A percentile compares a stretch with the other conserved stretches of the same genome.
Evolutionary conservation across 495 filamentous ascomycete genomes (phyloP).

Genomic region (Trichoderma gamsii): DNA sequence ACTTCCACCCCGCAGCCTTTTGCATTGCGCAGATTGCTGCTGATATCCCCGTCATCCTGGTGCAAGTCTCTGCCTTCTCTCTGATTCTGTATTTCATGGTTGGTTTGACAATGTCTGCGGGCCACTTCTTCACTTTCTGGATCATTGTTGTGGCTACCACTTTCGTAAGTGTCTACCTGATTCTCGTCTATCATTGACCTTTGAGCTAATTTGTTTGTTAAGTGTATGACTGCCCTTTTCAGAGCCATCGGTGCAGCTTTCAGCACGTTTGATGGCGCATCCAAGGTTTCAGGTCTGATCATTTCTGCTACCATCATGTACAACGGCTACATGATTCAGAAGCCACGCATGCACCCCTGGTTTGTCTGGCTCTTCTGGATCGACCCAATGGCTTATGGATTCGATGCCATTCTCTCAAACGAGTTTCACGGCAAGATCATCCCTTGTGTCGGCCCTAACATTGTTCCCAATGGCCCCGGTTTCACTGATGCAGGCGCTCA

Average conservation of each 20-base stretch:
- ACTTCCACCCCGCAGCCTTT: slow-evolving; percentile 76
- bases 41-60: slow-evolving; percentile 65
- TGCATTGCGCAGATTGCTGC: slow-evolving; percentile 70
- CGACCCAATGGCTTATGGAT: slow-evolving; percentile 70
- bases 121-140: slow-evolving; percentile 77
- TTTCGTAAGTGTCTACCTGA: not conserved
- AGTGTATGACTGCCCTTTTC: slow-evolving; percentile 15
- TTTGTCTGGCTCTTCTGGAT: slow-evolving; percentile 71
- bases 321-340: slow-evolving; percentile 68
- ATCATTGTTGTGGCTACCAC: slow-evolving; percentile 57
- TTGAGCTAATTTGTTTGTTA: slow-evolving; percentile 35
- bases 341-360: slow-evolving; percentile 67
- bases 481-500: slow-evolving; percentile 47
- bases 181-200: not conserved
- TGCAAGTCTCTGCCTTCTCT: slow-evolving; percentile 66
- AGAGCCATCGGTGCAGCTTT: slow-evolving; percentile 59
- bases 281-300: slow-evolving; percentile 41
- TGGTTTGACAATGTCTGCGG: slow-evolving; percentile 59
- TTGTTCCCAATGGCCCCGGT: slow-evolving; percentile 54
- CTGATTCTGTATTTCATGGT: slow-evolving; percentile 75
- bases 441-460: slow-evolving; percentile 41
- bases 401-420: slow-evolving; percentile 62
- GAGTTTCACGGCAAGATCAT: slow-evolving; percentile 57
- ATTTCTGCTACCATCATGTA: slow-evolving; percentile 67
- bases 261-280: slow-evolving; percentile 57